Conservation (phyloP, 352 stramenopile genomes). For the Globisporangium mamillatum region DNA sequence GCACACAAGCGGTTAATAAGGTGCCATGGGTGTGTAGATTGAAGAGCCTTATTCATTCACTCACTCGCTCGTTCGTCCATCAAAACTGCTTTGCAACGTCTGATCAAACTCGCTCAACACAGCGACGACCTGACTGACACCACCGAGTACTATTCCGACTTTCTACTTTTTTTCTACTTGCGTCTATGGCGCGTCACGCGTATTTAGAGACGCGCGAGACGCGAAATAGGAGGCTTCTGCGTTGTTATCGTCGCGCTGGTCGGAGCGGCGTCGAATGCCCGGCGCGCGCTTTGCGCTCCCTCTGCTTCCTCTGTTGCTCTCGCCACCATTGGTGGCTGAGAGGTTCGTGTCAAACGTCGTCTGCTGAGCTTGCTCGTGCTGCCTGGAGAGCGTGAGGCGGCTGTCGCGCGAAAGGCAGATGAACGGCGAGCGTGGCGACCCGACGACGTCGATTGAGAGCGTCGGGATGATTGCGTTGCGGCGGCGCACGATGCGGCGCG, state of each 20-base stretch:
- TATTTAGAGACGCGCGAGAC: conserved; percentile 9
- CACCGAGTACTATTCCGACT: not conserved
- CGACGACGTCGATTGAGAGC: conserved; percentile 39
- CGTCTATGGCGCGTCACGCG: conserved; percentile 3
- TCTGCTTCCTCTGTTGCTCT: not conserved
- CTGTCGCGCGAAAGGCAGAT: conserved; percentile 33
- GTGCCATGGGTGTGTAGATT: not conserved
- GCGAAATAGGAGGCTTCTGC: not conserved
- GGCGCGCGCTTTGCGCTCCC: conserved; percentile 11
- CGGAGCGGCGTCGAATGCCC: conserved; percentile 5
- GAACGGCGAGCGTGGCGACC: conserved; percentile 39
- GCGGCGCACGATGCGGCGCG: conserved; percentile 25
- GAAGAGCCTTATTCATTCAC: not conserved
- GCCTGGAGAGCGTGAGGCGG: conserved; percentile 29
- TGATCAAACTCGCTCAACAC: not conserved
- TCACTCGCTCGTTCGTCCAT: not conserved
- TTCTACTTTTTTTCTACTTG: not conserved
- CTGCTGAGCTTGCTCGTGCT: conserved; percentile 28
- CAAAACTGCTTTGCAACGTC: not conserved
- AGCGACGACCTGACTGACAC: not conserved
- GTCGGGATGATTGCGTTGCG: conserved; percentile 62
- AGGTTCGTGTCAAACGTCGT: not conserved
- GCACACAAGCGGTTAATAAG: not conserved
- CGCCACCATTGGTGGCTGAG: not conserved
- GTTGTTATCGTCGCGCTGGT: not conserved